Conservation (phyloP, 495 filamentous ascomycete genomes). For the Penicillium chermesinum region DNA sequence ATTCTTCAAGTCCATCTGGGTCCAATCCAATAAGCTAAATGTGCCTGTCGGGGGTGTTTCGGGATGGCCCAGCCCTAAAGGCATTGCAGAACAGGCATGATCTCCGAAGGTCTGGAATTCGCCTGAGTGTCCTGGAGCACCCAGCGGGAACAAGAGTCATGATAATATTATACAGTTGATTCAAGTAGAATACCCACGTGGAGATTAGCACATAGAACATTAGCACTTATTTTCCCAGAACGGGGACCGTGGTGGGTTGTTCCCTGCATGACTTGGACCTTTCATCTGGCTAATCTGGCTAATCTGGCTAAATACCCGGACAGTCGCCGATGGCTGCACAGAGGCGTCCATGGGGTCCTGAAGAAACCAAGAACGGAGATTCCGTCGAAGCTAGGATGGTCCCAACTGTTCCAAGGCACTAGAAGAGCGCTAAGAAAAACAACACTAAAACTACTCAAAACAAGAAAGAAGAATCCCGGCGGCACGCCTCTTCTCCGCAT, state of each 20-base stretch:
- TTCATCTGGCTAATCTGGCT: too few species aligned
- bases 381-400: too few species aligned
- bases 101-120: neutral
- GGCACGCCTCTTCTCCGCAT: slow-evolving; percentile 28
- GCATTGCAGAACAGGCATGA: neutral
- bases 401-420: too few species aligned
- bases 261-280: too few species aligned
- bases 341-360: too few species aligned
- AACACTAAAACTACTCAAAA: neutral
- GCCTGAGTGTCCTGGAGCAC: neutral
- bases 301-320: too few species aligned
- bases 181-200: neutral
- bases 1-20: too few species aligned
- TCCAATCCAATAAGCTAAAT: neutral
- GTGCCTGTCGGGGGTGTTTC: neutral
- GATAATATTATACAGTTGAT: neutral
- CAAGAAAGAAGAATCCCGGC: slow-evolving; percentile 12
- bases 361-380: too few species aligned
- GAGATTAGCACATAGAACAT: neutral
- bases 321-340: too few species aligned
- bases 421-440: neutral
- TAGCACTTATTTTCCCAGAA: too few species aligned
- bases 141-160: neutral
- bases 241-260: neutral
- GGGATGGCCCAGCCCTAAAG: neutral